phyloP scores from a whole-genome alignment of 2,329 filamentous ascomycete species.

The Cercospora beticola region DNA sequence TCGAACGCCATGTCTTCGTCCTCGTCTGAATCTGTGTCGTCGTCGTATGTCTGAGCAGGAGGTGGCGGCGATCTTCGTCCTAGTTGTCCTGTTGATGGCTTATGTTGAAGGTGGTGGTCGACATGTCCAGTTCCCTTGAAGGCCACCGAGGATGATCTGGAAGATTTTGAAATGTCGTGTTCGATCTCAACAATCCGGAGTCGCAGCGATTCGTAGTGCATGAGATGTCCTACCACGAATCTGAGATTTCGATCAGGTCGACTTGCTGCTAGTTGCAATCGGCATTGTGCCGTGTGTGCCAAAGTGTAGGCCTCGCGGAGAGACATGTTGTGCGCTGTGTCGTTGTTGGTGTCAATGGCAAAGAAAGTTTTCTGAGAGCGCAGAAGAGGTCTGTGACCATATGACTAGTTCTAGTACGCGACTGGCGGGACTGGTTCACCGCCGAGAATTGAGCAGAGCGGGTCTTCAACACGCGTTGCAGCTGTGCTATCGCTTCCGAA shows the following conservation, averaged over 20 bases:
- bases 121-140: conserved; percentile 34
- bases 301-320: conserved; percentile 37
- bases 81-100: conserved; percentile 28
- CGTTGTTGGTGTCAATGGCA: background rate
- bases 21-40: conserved; percentile 25
- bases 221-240: conserved; percentile 39
- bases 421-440: background rate
- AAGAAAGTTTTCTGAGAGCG: conserved; percentile 14
- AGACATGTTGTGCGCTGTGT: conserved; percentile 33
- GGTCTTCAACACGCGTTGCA: conserved; percentile 1
- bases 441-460: background rate
- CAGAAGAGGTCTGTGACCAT: conserved; percentile 14
- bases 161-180: conserved; percentile 32
- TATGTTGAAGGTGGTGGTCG: conserved; percentile 21
- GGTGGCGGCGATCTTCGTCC: conserved; percentile 32
- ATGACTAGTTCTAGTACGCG: background rate
- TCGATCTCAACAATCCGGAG: conserved; percentile 40
- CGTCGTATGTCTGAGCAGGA: conserved; percentile 19
- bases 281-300: conserved; percentile 39
- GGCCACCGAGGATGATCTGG: conserved; percentile 24
- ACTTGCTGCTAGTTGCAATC: conserved; percentile 36
- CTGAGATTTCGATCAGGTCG: conserved; percentile 38
- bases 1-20: conserved; percentile 27
- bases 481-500: background rate
- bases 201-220: conserved; percentile 38